These are phyloP conservation scores for Furcasterigmium sp. DNA, from an alignment of 2,329 filamentous ascomycete genomes.

Conservation along the genomic window DNA sequence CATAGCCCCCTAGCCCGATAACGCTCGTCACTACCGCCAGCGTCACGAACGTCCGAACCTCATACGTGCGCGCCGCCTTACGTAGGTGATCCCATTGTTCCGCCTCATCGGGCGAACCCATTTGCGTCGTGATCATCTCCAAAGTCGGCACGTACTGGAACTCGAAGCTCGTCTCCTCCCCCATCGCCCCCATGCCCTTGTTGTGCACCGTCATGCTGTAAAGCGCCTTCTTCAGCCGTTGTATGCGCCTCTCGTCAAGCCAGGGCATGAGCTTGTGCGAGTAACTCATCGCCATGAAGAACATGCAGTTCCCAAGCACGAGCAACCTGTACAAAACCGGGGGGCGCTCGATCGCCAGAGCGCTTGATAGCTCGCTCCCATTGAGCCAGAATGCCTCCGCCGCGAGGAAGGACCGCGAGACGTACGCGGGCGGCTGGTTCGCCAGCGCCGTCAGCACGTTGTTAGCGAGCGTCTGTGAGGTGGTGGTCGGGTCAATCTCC, in stretches of 20 bases:
- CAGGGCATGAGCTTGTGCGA: slow-evolving; percentile 28
- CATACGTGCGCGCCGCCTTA: background rate
- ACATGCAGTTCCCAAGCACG: slow-evolving; percentile 60
- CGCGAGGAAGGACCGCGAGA: slow-evolving; percentile 60
- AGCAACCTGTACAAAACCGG: slow-evolving; percentile 52
- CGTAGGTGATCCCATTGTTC: slow-evolving; percentile 2
- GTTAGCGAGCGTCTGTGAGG: slow-evolving; percentile 60
- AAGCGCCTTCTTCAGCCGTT: slow-evolving; percentile 20
- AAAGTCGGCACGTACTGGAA: slow-evolving; percentile 63
- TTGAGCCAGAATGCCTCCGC: slow-evolving; percentile 68
- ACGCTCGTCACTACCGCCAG: background rate
- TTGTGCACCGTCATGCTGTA: slow-evolving; percentile 59
- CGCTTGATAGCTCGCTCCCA: slow-evolving; percentile 55
- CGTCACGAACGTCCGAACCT: background rate
- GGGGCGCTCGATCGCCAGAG: slow-evolving; percentile 53
- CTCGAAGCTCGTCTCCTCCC: slow-evolving; percentile 58
- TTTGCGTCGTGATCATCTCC: slow-evolving; percentile 28
- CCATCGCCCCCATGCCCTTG: slow-evolving; percentile 53
- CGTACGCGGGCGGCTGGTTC: slow-evolving; percentile 58
- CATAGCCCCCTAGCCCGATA: background rate
- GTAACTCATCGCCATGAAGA: slow-evolving; percentile 54
- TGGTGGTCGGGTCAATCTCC: slow-evolving; percentile 61
- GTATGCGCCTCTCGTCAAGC: slow-evolving; percentile 29
- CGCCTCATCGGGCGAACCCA: slow-evolving; percentile 19
- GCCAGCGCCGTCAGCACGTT: slow-evolving; percentile 71